A percentile compares a stretch with the other conserved stretches of the same genome.
Evolutionary conservation across 2,329 filamentous ascomycete genomes (phyloP).

Genomic region (Aspergillus fructus): DNA sequence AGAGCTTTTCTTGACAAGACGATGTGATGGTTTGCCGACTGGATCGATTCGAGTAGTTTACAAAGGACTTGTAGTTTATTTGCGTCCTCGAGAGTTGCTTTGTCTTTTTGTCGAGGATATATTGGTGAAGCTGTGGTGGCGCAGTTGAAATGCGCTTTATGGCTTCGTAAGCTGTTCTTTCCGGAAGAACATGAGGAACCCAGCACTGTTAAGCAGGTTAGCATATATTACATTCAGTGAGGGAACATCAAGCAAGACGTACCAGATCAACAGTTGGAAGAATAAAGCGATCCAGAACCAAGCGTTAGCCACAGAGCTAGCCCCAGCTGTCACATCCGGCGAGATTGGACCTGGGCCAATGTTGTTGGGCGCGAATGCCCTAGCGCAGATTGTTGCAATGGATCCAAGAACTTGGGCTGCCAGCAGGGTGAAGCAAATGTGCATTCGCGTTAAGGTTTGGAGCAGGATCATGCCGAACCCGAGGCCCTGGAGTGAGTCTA

Average conservation of each 20-base stretch:
- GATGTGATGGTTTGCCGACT: not conserved
- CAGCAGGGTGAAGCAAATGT: slow-evolving; percentile 63
- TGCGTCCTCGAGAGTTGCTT: not conserved
- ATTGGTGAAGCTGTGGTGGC: not conserved
- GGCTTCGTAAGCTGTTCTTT: slow-evolving; percentile 48
- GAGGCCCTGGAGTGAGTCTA: slow-evolving; percentile 65
- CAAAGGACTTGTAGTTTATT: not conserved
- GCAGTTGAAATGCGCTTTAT: slow-evolving; percentile 17
- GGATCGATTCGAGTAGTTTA: not conserved
- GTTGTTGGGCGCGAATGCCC: slow-evolving; percentile 60
- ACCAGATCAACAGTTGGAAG: slow-evolving; percentile 59
- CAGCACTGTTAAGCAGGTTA: slow-evolving; percentile 27
- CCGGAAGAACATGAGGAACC: slow-evolving; percentile 46
- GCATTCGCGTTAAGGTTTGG: slow-evolving; percentile 64
- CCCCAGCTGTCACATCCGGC: slow-evolving; percentile 57
- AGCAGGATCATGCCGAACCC: slow-evolving; percentile 68
- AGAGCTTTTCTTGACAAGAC: not conserved
- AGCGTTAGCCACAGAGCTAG: slow-evolving; percentile 46
- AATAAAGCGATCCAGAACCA: slow-evolving; percentile 63
- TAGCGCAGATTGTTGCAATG: slow-evolving; percentile 60
- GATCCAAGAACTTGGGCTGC: slow-evolving; percentile 62
- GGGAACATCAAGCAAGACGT: slow-evolving; percentile 29
- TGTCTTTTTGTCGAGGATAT: not conserved
- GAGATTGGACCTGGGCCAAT: slow-evolving; percentile 63
- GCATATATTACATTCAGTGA: not conserved